A percentile compares a stretch with the other conserved stretches of the same genome.
Conservation (phyloP, 208 protist genomes). For the Wallacemonas sp. region DNA sequence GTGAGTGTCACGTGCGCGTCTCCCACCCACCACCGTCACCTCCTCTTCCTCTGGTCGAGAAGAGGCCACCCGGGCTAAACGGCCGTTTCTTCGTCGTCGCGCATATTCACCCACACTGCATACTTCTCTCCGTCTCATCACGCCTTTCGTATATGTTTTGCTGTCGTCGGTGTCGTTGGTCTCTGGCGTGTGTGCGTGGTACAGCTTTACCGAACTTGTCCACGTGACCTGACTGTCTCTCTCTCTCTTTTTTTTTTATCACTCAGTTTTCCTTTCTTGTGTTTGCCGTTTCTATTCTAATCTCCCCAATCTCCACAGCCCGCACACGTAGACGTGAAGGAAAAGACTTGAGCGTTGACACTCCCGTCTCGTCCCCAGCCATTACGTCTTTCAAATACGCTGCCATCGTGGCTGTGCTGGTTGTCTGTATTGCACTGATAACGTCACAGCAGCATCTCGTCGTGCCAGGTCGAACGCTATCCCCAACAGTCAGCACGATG, state of each 20-base stretch:
- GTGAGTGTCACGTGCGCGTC: not conserved
- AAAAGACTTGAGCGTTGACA: not conserved
- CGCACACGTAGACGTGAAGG: not conserved
- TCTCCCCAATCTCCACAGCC: not conserved
- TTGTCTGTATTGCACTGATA: slow-evolving; percentile 6
- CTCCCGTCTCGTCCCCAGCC: too few species aligned
- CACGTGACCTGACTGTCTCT: too few species aligned
- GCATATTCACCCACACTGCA: too few species aligned
- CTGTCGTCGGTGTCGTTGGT: too few species aligned
- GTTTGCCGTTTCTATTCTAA: slow-evolving; percentile 3
- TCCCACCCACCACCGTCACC: slow-evolving; percentile 4
- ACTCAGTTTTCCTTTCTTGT: not conserved
- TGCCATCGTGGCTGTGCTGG: not conserved
- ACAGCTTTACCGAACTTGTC: slow-evolving; percentile 24
- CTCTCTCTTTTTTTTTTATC: not conserved
- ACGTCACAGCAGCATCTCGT: not conserved
- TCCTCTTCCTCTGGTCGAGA: too few species aligned
- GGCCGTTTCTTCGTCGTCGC: too few species aligned
- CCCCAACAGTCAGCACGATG: not conserved
- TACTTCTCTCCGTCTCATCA: too few species aligned
- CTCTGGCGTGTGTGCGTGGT: too few species aligned
- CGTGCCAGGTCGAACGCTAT: not conserved
- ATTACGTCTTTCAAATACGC: slow-evolving; percentile 2
- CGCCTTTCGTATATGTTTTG: too few species aligned
- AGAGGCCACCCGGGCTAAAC: too few species aligned